Base-by-base conservation (phyloP, 1,284 basidiomycete species). In the Boletus albobrunnescens region DNA sequence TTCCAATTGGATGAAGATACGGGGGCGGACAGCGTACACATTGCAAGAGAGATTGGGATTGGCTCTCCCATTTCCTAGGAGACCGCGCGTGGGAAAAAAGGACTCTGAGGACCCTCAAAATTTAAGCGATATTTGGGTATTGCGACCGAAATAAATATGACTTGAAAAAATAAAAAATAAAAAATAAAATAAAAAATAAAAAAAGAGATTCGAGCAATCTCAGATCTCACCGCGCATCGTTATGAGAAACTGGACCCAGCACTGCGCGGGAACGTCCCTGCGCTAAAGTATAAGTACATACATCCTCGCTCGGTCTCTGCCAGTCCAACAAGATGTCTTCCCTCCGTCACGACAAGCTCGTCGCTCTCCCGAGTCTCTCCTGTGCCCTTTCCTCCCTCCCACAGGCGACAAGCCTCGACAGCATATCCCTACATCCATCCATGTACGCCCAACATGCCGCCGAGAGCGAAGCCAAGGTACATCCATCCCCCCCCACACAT, bases 381-480 rank as follows among this genome's bases (percentile, higher is more conserved):
- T 78, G 72, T 40, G 75, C 78, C 1, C 76, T 88, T 47, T 79
- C 82, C 39, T 72, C 76, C 0, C 74, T 88, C 20, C 84, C 84
- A 0, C 77, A 83, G 54, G 86, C 84, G 3, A 84, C 78, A 56
- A 82, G 75, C 68, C 71, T 88, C 44, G 75, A 78, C 55, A 74
- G 72, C 55, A 73, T 88, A 24, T 68, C 78, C 0, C 67, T 88
- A 1, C 85, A 88, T 65, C 79, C 76, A 1, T 76, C 74, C 64
- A 84, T 82, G 79, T 82, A 83, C 54, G 76, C 79, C 1, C 75
- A 79, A 45, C 75, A 78, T 33, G 77, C 78, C 27, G 77, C 79
- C 16, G 79, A 85, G 64, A 84, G 83, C 56, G 80, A 87, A 66
- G 84, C 82, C 33, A 85, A 87, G 77, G 85, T 85, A 47, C 55